Percentiles rank a stretch among this genome's conserved stretches.
Conservation (phyloP, 148 eudicot genomes). For the Cornus controversa region DNA sequence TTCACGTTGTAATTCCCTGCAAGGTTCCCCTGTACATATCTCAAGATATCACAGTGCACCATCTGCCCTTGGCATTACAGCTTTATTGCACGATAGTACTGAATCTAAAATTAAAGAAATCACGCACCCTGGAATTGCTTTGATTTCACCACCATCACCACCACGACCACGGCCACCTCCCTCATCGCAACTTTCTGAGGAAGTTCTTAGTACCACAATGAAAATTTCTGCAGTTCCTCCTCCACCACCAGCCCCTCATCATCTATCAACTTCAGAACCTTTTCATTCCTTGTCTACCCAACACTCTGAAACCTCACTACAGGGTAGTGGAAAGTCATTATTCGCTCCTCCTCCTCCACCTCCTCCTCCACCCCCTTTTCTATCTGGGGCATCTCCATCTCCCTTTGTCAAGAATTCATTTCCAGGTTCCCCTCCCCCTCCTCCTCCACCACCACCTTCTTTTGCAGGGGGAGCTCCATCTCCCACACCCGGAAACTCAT, state of each 20-base stretch:
- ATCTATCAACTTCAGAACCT: not conserved
- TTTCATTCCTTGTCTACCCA: not conserved
- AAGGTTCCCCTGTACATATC: conserved; percentile 47
- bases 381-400: conserved; percentile 16
- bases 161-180: conserved; percentile 12
- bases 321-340: not conserved
- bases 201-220: conserved; percentile 2
- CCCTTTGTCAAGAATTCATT: conserved; percentile 6
- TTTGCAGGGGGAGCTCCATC: not conserved
- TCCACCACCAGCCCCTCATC: conserved; percentile 20
- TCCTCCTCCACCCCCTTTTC: conserved; percentile 16
- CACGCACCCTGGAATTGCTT: conserved; percentile 17
- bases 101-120: conserved; percentile 26
- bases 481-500: not conserved
- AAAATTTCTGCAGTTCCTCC: conserved; percentile 7
- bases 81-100: conserved; percentile 61
- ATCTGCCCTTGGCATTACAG: conserved; percentile 67
- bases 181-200: conserved; percentile 12
- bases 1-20: conserved; percentile 40
- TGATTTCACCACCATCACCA: conserved; percentile 13
- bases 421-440: conserved; percentile 13
- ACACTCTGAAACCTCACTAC: conserved; percentile 6
- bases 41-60: conserved; percentile 61
- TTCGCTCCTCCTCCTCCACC: conserved; percentile 16
- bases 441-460: conserved; percentile 25